A percentile compares a stretch with the other conserved stretches of the same genome.
Evolutionary conservation across 768 basidiomycete species (phyloP).

Genomic region (Fomitopsis pulvina): DNA sequence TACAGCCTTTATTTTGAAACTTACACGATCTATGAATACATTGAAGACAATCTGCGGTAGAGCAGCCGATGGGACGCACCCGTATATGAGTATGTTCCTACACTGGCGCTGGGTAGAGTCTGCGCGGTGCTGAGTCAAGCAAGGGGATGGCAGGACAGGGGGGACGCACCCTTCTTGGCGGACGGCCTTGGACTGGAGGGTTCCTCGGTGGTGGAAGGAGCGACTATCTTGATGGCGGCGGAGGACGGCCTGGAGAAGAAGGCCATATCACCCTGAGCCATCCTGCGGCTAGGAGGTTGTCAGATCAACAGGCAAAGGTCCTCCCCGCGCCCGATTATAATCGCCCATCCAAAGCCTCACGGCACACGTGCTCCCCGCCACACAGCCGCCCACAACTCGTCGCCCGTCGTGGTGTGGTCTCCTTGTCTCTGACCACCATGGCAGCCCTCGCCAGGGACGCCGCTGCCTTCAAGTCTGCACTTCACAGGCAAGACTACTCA

Average conservation of each 20-base stretch:
- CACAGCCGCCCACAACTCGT: slow-evolving; percentile 4
- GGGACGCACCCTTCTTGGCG: slow-evolving; percentile 38
- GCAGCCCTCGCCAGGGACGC: slow-evolving; percentile 63
- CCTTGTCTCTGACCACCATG: slow-evolving; percentile 34
- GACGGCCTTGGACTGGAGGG: slow-evolving; percentile 36
- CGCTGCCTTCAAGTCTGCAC: slow-evolving; percentile 59
- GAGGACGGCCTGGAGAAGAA: slow-evolving; percentile 61
- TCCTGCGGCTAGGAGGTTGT: slow-evolving; percentile 16
- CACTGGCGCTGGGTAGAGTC: slow-evolving; percentile 76
- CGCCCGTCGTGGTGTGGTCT: background rate
- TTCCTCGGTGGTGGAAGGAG: slow-evolving; percentile 40
- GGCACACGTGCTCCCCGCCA: background rate
- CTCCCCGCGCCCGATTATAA: background rate
- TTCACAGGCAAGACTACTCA: slow-evolving; percentile 59
- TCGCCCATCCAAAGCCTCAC: too few species aligned
- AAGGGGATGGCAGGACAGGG: background rate
- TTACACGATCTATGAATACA: slow-evolving; percentile 58
- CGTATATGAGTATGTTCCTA: slow-evolving; percentile 87
- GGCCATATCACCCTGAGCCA: slow-evolving; percentile 43
- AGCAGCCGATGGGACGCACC: slow-evolving; percentile 39
- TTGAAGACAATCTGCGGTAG: background rate
- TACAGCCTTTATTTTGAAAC: slow-evolving; percentile 81
- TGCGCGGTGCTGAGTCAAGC: slow-evolving; percentile 22
- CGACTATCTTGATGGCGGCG: slow-evolving; percentile 66
- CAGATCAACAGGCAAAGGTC: background rate